phyloP scores from a whole-genome alignment of 2,329 filamentous ascomycete genomes.

The Nemania sp. region DNA sequence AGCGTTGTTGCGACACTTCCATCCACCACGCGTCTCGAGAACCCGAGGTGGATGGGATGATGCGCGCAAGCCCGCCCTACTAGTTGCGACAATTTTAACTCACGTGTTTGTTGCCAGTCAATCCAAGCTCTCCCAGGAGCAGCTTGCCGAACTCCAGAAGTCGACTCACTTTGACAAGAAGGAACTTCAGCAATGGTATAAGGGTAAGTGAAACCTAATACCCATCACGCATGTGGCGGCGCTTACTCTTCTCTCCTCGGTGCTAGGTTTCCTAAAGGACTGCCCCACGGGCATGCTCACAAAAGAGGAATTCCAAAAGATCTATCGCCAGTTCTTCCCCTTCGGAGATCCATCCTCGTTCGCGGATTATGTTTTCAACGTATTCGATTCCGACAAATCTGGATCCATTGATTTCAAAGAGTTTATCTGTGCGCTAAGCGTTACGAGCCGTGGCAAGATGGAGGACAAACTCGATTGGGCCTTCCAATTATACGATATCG shows the following conservation, averaged over 20 bases:
- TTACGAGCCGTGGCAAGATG: constrained; percentile 97
- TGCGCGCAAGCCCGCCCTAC: constrained; percentile 3
- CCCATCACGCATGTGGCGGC: not conserved
- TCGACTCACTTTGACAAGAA: constrained; percentile 99
- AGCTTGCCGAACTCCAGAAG: constrained; percentile 94
- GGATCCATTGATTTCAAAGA: constrained; percentile 99
- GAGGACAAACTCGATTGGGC: constrained; percentile 99
- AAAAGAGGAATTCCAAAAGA: constrained; percentile 99
- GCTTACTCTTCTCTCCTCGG: constrained; percentile 20
- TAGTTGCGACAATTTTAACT: constrained; percentile 22
- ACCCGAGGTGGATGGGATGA: not conserved
- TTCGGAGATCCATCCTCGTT: constrained; percentile 98
- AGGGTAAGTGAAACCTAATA: constrained; percentile 71
- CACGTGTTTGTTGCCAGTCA: constrained; percentile 69
- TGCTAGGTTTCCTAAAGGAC: constrained; percentile 92
- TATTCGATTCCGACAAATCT: constrained; percentile 97
- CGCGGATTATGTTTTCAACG: constrained; percentile 98
- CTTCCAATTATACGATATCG: constrained; percentile 99
- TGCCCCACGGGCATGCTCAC: constrained; percentile 96
- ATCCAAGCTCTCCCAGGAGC: constrained; percentile 96
- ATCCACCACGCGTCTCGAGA: not conserved
- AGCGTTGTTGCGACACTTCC: constrained; percentile 27
- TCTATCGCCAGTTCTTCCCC: constrained; percentile 99
- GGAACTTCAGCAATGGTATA: constrained; percentile 99
- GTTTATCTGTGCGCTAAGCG: constrained; percentile 97